A percentile compares a stretch with the other conserved stretches of the same genome.
Conservation (phyloP, 192 early-diverging fungal genomes). For the Entomortierella beljakovae region DNA sequence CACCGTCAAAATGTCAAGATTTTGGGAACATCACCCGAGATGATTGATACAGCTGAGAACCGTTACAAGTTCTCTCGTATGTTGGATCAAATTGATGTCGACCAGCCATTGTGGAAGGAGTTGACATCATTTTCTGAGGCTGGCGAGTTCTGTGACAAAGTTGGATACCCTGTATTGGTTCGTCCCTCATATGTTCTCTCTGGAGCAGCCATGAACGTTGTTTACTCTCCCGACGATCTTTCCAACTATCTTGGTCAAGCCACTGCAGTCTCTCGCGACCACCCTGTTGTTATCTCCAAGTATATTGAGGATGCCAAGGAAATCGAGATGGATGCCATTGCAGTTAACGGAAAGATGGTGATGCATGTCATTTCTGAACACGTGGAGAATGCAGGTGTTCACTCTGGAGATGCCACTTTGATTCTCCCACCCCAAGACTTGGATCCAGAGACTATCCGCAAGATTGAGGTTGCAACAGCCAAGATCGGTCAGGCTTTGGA, state of each 20-base stretch:
- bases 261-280: constrained; percentile 90
- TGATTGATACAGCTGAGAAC: constrained; percentile 98
- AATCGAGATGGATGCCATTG: constrained; percentile 99
- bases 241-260: constrained; percentile 89
- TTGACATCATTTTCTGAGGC: constrained; percentile 91
- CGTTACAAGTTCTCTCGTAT: constrained; percentile 98
- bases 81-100: constrained; percentile 95
- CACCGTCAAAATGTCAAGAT: constrained; percentile 93
- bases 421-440: constrained; percentile 96
- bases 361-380: constrained; percentile 98
- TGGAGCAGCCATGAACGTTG: constrained; percentile 98
- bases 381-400: constrained; percentile 99
- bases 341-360: constrained; percentile 89
- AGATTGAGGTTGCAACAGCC: constrained; percentile 91
- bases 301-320: constrained; percentile 99
- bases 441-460: constrained; percentile 92
- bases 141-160: constrained; percentile 84
- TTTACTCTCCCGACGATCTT: constrained; percentile 87
- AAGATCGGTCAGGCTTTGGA: constrained; percentile 95
- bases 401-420: constrained; percentile 98
- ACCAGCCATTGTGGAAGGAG: constrained; percentile 98
- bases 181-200: constrained; percentile 98
- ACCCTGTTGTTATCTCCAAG: constrained; percentile 98
- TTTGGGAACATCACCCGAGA: constrained; percentile 95
- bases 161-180: constrained; percentile 96